Evolutionary conservation across 805 yeast genomes (phyloP), one percentile per base, ranked within the genome.

Genomic region (Candida chilensis): DNA sequence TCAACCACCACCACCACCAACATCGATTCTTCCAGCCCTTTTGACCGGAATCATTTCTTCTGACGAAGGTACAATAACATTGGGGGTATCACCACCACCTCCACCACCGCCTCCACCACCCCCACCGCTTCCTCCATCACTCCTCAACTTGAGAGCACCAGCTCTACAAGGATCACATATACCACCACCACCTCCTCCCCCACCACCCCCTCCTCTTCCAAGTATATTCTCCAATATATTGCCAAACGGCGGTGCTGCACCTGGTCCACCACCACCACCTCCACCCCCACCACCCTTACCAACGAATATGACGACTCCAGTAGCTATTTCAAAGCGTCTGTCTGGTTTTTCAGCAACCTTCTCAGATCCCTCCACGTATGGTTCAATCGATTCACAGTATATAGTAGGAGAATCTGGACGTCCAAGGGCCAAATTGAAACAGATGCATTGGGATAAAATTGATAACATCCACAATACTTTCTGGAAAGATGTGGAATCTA

Each of bases 371-470:
- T n/a, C 35, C 37, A 4, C 39, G 9, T 5, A 5, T 16, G 14
- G 17, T 13, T n/a, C 21, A 17, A 13, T 11, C 13, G 21, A 5
- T 16, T 16, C 21, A 5, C 14, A 16, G n/a, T n/a, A 13, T 8
- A 18, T 17, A n/a, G 11, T 5, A 5, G 16, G 11, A 15, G 25
- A n/a, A 7, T 15, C 36, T n/a, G 35, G 51, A 5, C 47, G 85
- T 37, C 88, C 94, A 3, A 76, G 73, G 45, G 67, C 74, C 35
- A 84, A 81, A 48, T 68, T 92, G 39, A 92, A 94, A 50, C 98
- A 90, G 50, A 69, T 92, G 63, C 99, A 92, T 51, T 94, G 97
- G 97, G 96, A 90, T 42, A 85, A 83, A 46, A 66, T 94, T 22
- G 95, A 90, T 20, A 69, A 77, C 35, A 80, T 92, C 14, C 82